A percentile compares a stretch with the other conserved stretches of the same genome.
Evolutionary conservation across 495 filamentous ascomycete species (phyloP).

Genomic region (Neurospora terricola): DNA sequence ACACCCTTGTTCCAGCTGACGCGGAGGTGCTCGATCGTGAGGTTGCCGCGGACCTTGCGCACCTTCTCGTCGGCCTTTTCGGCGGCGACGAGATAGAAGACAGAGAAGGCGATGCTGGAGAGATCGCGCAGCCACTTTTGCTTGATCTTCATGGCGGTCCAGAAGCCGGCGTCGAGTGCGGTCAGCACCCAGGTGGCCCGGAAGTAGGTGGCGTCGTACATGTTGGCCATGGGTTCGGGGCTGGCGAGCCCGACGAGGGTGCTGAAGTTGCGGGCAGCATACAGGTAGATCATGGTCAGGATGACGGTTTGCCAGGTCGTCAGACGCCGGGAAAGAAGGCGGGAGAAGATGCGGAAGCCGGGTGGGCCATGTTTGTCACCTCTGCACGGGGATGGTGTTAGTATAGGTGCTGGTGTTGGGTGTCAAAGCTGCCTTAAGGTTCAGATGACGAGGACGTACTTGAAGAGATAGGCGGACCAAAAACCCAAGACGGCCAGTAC

Average conservation of each 20-base stretch:
- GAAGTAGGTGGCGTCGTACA: constrained; percentile 92
- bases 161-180: constrained; percentile 90
- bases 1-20: constrained; percentile 92
- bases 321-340: constrained; percentile 50
- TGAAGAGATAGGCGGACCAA: constrained; percentile 77
- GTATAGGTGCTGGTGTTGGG: neutral
- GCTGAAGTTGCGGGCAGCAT: constrained; percentile 82
- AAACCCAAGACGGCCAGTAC: constrained; percentile 84
- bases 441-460: constrained; percentile 34
- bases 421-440: neutral
- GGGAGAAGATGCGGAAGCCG: constrained; percentile 59
- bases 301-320: constrained; percentile 86
- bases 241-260: constrained; percentile 85
- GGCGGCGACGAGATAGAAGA: constrained; percentile 86
- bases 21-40: constrained; percentile 86
- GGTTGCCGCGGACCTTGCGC: constrained; percentile 71
- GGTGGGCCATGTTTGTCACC: constrained; percentile 85
- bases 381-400: constrained; percentile 29
- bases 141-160: constrained; percentile 91
- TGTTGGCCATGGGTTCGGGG: constrained; percentile 87
- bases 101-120: constrained; percentile 67
- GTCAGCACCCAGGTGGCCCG: constrained; percentile 96
- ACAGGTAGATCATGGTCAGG: constrained; percentile 82
- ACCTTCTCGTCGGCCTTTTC: constrained; percentile 96
- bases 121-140: constrained; percentile 76